Base-by-base conservation (phyloP, 495 filamentous ascomycete species). In the Bacidia rubella region DNA sequence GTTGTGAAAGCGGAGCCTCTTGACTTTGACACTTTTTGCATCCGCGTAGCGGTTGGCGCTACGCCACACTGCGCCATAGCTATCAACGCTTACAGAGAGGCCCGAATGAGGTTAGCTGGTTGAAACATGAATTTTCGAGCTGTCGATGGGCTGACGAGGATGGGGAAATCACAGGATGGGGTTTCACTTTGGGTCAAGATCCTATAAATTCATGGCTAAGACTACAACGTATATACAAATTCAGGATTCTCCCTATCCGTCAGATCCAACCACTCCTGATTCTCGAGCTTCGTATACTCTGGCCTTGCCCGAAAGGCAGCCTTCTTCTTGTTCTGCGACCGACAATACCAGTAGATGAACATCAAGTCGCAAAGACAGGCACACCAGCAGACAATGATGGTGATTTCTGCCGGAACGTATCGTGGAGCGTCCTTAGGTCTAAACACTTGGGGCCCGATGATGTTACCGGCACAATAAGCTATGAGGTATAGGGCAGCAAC, bases 401-500 rank as follows among this genome's bases (percentile, higher is more conserved):
- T 78, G 50, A 85, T 79, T 56, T 83, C 80, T 19, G 80, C 83
- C 2, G 81, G 79, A 17, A 80, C 71, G 57, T 86, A 87, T 27
- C 72, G 67, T 12, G 79, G 75, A 5, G 74, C 76, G 59, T 80
- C 76, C 26, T 70, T 58, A 0, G 76, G 72, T 11, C 76, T 67
- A 65, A 81, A 82, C n/a, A 71, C 74, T 63, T 81, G 78, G 26
- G 76, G 74, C 10, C 71, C 75, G 25, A 76, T 73, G 48, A 78
- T 77, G 47, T 80, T 81, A 1, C 78, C 78, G 0, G 70, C 71
- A 55, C 79, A 83, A 54, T 83, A 85, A 1, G 70, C 74, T 40
- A 85, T 79, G n/a, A 87, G 63, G 53, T 82, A 85, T 48, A 87
- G 62, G 0, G 80, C 81, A 0, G 81, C 81, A 1, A 84, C 77